Percentiles rank a stretch among this genome's conserved stretches.
Evolutionary conservation across 192 early-diverging fungal genomes (phyloP).

Genomic region (Mortierella claussenii): DNA sequence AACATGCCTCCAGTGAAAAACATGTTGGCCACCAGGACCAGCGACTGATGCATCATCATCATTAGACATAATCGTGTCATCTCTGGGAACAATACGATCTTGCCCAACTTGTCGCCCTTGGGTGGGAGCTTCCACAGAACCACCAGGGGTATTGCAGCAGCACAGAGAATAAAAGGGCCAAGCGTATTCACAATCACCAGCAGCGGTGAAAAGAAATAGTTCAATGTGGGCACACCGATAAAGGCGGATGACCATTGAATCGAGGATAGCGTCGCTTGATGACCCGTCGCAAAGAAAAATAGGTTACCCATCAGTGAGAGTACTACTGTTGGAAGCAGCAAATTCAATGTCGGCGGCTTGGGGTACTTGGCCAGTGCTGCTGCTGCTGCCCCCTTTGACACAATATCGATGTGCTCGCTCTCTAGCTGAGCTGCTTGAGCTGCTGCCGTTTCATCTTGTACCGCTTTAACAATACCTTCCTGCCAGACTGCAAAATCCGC

Average conservation of each 20-base stretch:
- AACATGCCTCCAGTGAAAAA: constrained; percentile 72
- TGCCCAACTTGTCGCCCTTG: constrained; percentile 32
- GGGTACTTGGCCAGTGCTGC: constrained; percentile 12
- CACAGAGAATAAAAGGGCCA: constrained; percentile 64
- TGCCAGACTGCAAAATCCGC: constrained; percentile 39
- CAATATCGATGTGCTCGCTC: background rate
- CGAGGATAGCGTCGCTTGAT: constrained; percentile 90
- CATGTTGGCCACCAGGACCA: constrained; percentile 58
- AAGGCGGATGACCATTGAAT: constrained; percentile 93
- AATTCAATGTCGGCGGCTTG: constrained; percentile 17
- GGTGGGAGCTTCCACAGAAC: constrained; percentile 67
- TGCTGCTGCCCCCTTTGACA: background rate
- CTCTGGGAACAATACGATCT: constrained; percentile 54
- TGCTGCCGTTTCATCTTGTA: constrained; percentile 18
- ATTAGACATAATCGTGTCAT: constrained; percentile 56
- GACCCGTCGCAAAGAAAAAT: constrained; percentile 90
- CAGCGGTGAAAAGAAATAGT: constrained; percentile 72
- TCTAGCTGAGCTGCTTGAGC: background rate
- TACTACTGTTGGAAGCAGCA: constrained; percentile 57
- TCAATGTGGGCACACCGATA: constrained; percentile 81
- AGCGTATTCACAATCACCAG: constrained; percentile 85
- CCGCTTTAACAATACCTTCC: constrained; percentile 5
- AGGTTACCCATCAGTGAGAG: constrained; percentile 66
- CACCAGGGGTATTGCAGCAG: constrained; percentile 65
- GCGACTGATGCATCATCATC: constrained; percentile 61